Percentiles rank a stretch among this genome's conserved stretches.
These are phyloP conservation scores for Lepiota venenata DNA, from an alignment of 768 basidiomycete genomes.

Conservation along the genomic window DNA sequence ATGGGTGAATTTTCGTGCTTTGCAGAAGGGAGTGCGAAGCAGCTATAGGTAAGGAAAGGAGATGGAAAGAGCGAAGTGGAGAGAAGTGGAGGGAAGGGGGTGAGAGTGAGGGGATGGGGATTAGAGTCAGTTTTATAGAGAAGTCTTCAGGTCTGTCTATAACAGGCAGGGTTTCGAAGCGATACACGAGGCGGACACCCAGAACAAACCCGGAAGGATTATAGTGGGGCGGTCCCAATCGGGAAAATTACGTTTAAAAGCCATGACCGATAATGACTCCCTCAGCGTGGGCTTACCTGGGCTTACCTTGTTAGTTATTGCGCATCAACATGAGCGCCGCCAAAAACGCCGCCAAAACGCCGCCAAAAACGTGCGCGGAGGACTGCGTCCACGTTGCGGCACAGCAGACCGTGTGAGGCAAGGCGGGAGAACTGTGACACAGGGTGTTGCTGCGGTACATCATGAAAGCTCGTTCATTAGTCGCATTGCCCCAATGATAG, in stretches of 20 bases:
- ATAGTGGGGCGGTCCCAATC: background rate
- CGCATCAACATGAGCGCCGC: background rate
- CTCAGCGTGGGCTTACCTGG: background rate
- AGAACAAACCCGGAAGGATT: conserved; percentile 6
- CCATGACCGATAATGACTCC: conserved; percentile 8
- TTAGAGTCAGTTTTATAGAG: conserved; percentile 3
- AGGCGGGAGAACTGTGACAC: conserved; percentile 5
- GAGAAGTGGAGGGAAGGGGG: background rate
- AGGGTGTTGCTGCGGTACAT: conserved; percentile 5
- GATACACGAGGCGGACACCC: conserved; percentile 8
- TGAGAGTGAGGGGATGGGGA: background rate
- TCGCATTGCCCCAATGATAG: background rate
- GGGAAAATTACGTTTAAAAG: conserved; percentile 7
- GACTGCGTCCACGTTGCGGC: background rate
- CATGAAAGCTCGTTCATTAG: background rate
- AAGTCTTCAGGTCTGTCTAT: conserved; percentile 7
- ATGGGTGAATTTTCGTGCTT: background rate
- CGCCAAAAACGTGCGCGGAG: background rate
- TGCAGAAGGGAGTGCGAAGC: background rate
- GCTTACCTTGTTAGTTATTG: background rate
- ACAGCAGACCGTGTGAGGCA: conserved; percentile 5
- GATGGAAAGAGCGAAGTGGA: background rate
- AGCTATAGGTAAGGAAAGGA: background rate
- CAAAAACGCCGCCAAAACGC: background rate
- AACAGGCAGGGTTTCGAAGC: conserved; percentile 6